Conservation (phyloP, 768 basidiomycete species). For the Leccinum subtestaceum region DNA sequence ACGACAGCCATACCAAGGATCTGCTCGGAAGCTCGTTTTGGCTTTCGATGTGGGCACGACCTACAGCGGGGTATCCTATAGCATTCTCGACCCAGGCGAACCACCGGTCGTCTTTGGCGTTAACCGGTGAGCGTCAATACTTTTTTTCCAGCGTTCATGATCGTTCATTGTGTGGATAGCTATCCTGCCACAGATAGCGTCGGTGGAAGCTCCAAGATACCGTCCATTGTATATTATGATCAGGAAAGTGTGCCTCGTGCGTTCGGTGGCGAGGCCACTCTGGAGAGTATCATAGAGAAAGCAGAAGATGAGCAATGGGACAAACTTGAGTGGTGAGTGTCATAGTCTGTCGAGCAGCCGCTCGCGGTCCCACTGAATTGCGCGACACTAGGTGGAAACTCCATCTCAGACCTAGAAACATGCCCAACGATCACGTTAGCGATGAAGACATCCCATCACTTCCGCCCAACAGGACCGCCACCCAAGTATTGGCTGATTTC, state of each 20-base stretch:
- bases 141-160: not conserved
- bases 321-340: conserved; percentile 31
- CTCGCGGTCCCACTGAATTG: conserved; percentile 7
- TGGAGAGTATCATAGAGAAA: conserved; percentile 36
- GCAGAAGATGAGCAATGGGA: conserved; percentile 38
- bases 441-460: conserved; percentile 40
- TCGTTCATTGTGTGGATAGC: conserved; percentile 27
- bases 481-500: conserved; percentile 49
- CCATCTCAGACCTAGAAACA: conserved; percentile 31
- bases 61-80: conserved; percentile 48
- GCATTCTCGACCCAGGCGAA: conserved; percentile 32
- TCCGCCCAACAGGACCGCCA: conserved; percentile 40
- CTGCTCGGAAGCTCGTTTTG: conserved; percentile 41
- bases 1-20: conserved; percentile 40
- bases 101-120: conserved; percentile 21
- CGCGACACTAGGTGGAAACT: conserved; percentile 33
- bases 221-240: conserved; percentile 49
- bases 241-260: conserved; percentile 37
- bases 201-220: conserved; percentile 51
- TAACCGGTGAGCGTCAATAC: conserved; percentile 18
- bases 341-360: not conserved
- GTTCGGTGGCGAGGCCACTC: conserved; percentile 44
- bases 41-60: conserved; percentile 55
- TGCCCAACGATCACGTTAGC: conserved; percentile 20
- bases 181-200: conserved; percentile 46